Evolutionary conservation across 768 basidiomycete species (phyloP).

Genomic region (Piloderma croceum): DNA sequence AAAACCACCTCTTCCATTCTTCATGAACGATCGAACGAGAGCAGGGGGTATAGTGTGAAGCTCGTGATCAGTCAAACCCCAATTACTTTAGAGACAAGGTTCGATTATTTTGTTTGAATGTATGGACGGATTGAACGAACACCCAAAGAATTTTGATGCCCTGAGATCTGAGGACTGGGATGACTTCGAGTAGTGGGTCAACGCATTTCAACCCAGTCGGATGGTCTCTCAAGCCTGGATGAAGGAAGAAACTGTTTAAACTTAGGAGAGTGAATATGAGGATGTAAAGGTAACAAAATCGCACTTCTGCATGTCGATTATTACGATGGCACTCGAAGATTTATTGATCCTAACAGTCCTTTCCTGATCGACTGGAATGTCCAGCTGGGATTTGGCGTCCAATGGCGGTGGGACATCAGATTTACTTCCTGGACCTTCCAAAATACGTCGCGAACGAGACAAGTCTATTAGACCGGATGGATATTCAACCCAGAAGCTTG

Average conservation of each 20-base stretch:
- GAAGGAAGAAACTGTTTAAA: constrained; percentile 57
- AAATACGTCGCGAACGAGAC: constrained; percentile 42
- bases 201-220: constrained; percentile 54
- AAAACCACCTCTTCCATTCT: constrained; percentile 44
- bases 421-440: constrained; percentile 15
- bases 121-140: constrained; percentile 32
- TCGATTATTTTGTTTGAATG: constrained; percentile 3
- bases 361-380: constrained; percentile 49
- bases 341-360: constrained; percentile 47
- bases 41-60: constrained; percentile 57
- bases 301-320: constrained; percentile 61
- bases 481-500: constrained; percentile 65
- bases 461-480: constrained; percentile 59
- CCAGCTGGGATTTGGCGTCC: constrained; percentile 36
- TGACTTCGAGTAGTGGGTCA: constrained; percentile 43
- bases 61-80: constrained; percentile 66
- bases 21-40: constrained; percentile 49
- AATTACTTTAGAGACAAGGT: constrained; percentile 40
- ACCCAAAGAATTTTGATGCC: constrained; percentile 62
- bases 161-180: constrained; percentile 42
- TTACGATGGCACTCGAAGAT: constrained; percentile 47
- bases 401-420: constrained; percentile 22
- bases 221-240: constrained; percentile 52
- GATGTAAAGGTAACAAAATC: neutral
- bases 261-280: constrained; percentile 2